These are phyloP conservation scores for Hamigera avellanea DNA, from an alignment of 495 filamentous ascomycete genomes.

Conservation along the genomic window DNA sequence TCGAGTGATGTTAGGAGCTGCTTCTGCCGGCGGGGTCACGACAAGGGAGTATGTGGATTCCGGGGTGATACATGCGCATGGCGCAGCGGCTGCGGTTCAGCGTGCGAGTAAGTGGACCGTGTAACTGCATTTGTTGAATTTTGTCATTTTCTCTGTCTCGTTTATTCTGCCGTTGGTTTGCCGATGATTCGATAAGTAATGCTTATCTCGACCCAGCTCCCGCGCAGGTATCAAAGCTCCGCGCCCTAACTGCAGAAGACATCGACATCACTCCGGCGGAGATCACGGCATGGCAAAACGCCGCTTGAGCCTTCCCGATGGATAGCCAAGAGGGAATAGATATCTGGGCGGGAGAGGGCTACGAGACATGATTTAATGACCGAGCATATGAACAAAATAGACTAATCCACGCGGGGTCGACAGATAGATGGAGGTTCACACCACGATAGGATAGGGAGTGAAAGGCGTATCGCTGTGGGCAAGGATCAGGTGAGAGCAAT, in stretches of 20 bases:
- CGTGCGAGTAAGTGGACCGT: conserved; percentile 20
- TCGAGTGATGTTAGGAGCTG: conserved; percentile 25
- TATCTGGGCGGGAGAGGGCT: too few relatives aligned
- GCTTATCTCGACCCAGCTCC: conserved; percentile 20
- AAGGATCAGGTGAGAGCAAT: too few relatives aligned
- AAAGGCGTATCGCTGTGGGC: too few relatives aligned
- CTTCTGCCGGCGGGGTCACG: conserved; percentile 18
- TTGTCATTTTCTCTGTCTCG: not conserved
- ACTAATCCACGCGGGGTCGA: too few relatives aligned
- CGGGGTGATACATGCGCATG: conserved; percentile 20
- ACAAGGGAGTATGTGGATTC: conserved; percentile 26
- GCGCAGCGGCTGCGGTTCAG: conserved; percentile 17
- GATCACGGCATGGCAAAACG: conserved; percentile 22
- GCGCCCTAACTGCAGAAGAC: conserved; percentile 22
- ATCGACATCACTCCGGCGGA: conserved; percentile 25
- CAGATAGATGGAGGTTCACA: too few relatives aligned
- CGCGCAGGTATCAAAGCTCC: conserved; percentile 16
- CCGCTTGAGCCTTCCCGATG: not conserved
- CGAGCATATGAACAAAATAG: too few relatives aligned
- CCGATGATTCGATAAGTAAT: too few relatives aligned
- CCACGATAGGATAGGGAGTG: too few relatives aligned
- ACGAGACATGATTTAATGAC: too few relatives aligned
- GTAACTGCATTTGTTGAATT: not conserved
- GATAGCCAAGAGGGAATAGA: too few relatives aligned
- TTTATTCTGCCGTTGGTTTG: too few relatives aligned